Evolutionary conservation across 1,139 yeast species (phyloP), one percentile per base, ranked within the genome.

Genomic region (Debaryomyces udenii): DNA sequence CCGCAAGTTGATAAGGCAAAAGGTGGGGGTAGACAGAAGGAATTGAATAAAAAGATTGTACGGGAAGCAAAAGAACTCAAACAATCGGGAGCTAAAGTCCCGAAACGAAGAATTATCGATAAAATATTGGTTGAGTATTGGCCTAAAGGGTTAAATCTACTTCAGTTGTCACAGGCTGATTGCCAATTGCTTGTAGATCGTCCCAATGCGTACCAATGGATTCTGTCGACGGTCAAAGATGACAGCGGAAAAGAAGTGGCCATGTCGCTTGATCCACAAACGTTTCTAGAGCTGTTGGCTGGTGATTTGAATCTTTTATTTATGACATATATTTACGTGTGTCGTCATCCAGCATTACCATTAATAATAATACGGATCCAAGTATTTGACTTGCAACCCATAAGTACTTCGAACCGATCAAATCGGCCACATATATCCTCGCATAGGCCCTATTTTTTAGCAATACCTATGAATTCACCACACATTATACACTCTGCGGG

Each of bases 101-200:
- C 74, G 9, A 82, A 81, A 51, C 56, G 71, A 33, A 67, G 64
- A 42, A 52, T 82, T 9, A 64, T 81, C 2, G 83, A 81, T 44
- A 62, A 63, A 36, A 64, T 84, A 10, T 47, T 83, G 6, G 68
- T 66, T 29, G 80, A 80, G 26, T 79, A 69, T 53, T 86, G 90
- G 81, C 68, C 77, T 1, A 52, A 64, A 3, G 95, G 95, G 0
- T 60, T 86, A 37, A 86, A 83, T 50, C 60, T 86, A 5, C 68
- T 80, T 14, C 96, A 87, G 55, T 57, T 82, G 35, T 85, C 95
- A 0, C 91, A 86, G 49, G 63, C 86, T 6, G 95, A 87, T 51
- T 78, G 86, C 43, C 86, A 81, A 50, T 56, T 75, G 34, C 66
- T 86, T 30, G 76, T 84, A 3, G 84, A 82, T 50, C 71, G 74